Percentiles rank a stretch among this genome's conserved stretches.
phyloP scores from a whole-genome alignment of 1,284 basidiomycete genomes.

The Marasmius fiardii region DNA sequence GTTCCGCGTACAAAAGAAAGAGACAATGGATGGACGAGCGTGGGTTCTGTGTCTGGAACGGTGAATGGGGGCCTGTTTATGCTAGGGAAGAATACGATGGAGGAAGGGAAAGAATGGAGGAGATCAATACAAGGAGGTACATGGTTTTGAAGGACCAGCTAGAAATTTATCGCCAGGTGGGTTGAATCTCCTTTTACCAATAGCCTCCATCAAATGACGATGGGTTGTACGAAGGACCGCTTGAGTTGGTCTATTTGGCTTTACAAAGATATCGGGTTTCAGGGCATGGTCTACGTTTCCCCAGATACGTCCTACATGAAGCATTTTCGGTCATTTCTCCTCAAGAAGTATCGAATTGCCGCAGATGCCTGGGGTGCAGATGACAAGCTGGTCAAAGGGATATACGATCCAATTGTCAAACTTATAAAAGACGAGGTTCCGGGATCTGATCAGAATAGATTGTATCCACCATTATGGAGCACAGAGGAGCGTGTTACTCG shows the following conservation, averaged over 20 bases:
- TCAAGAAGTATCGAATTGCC: conserved; percentile 61
- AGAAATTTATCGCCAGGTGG: conserved; percentile 61
- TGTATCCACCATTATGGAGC: conserved; percentile 45
- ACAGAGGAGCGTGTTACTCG: conserved; percentile 45
- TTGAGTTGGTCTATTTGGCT: conserved; percentile 83
- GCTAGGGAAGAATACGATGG: conserved; percentile 47
- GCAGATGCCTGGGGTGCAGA: conserved; percentile 68
- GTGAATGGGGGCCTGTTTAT: conserved; percentile 19
- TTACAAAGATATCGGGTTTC: conserved; percentile 85
- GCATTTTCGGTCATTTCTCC: conserved; percentile 59
- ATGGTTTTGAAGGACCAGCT: conserved; percentile 71
- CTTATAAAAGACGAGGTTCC: conserved; percentile 46
- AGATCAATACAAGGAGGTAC: conserved; percentile 64
- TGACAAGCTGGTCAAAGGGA: conserved; percentile 46
- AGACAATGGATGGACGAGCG: conserved; percentile 49
- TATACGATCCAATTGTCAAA: conserved; percentile 57
- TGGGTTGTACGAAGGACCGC: conserved; percentile 42
- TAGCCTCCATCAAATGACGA: not conserved
- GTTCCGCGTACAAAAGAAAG: conserved; percentile 15
- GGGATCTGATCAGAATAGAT: conserved; percentile 28
- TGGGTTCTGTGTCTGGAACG: conserved; percentile 69
- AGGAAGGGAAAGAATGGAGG: conserved; percentile 45
- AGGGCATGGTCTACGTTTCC: conserved; percentile 76
- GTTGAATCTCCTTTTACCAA: not conserved
- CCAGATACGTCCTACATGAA: conserved; percentile 66